phyloP scores from a whole-genome alignment of 2,329 filamentous ascomycete species.

The Akanthomyces uredinophilus region DNA sequence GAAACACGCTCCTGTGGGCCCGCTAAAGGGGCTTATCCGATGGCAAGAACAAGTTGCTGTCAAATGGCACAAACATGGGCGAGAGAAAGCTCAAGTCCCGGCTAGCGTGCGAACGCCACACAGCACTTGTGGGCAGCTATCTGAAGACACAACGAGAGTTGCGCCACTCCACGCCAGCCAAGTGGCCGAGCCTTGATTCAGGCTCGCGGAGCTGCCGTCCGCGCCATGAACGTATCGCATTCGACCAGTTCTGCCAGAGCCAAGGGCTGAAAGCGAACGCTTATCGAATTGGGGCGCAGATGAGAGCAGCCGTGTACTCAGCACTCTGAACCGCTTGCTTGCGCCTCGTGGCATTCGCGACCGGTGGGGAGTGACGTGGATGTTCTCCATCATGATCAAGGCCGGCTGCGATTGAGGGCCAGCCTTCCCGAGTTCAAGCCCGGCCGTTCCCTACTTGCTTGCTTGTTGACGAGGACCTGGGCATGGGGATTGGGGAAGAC shows the following conservation, averaged over 20 bases:
- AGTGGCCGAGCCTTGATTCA: not conserved
- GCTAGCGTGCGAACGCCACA: constrained; percentile 1
- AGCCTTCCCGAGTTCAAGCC: constrained; percentile 3
- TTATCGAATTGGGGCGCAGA: not conserved
- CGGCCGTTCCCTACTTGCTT: not conserved
- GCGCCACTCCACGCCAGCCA: not conserved
- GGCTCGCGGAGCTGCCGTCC: not conserved
- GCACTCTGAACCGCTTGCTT: not conserved
- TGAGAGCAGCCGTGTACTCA: not conserved
- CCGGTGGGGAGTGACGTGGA: constrained; percentile 10
- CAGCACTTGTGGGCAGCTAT: not conserved
- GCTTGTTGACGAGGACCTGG: not conserved
- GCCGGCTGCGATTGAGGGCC: constrained; percentile 5
- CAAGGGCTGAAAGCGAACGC: not conserved
- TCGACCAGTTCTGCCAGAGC: not conserved
- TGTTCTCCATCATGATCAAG: constrained; percentile 12
- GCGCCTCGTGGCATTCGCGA: not conserved
- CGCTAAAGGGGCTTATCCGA: constrained; percentile 15
- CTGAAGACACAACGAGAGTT: not conserved
- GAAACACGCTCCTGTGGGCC: constrained; percentile 4
- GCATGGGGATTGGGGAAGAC: constrained; percentile 17
- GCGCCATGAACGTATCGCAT: not conserved
- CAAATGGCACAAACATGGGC: not conserved
- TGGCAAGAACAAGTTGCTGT: constrained; percentile 5
- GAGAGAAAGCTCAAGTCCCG: constrained; percentile 3